Evolutionary conservation across 805 yeast species (phyloP), one percentile per base, ranked within the genome.

Genomic region (Suhomyces xylopsoci): DNA sequence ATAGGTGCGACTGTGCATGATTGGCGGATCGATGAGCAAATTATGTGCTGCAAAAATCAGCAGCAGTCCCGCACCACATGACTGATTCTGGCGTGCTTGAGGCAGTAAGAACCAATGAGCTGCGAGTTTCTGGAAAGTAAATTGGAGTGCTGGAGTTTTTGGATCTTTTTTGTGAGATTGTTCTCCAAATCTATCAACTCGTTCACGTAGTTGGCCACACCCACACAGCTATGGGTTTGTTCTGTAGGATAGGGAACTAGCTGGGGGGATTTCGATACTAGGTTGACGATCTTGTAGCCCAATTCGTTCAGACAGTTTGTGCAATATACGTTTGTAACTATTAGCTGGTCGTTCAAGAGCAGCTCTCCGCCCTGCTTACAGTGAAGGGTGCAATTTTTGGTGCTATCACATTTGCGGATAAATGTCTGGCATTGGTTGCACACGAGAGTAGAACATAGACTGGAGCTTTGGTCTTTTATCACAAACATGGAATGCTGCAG

Each of bases 231-330:
- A 14, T 28, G 10, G 5, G 42, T 28, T 22, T 8, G 17, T n/a
- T 12, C 17, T 3, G 52, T 22, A n/a, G 49, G 52, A 19, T 34
- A 45, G 2, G 51, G 51, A 7, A 52, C 43, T 9, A 20, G 22
- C 24, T 32, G 41, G 3, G 55, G 54, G 14, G 44, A 20, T 34
- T 34, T 20, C 3, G 51, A 38, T 5, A 32, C 43, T 20, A 56
- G 32, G 12, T 51, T 48, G 17, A 50, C 50, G 5, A 60, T 50
- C 32, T 53, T 56, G 43, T 58, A 61, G 24, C 65, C 62, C 12
- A 61, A 22, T 3, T 42, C 17, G 12, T 42, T 42, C 30, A 24
- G 30, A n/a, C 45, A 42, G 28, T 12, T 20, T 8, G 45, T 14
- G 3, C 45, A 42, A 24, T 42, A 24, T 14, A 42, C 22, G 30